Percentiles rank a stretch among this genome's conserved stretches.
Evolutionary conservation across 1,284 basidiomycete species (phyloP).

Genomic region (Ceratobasidium sp.): DNA sequence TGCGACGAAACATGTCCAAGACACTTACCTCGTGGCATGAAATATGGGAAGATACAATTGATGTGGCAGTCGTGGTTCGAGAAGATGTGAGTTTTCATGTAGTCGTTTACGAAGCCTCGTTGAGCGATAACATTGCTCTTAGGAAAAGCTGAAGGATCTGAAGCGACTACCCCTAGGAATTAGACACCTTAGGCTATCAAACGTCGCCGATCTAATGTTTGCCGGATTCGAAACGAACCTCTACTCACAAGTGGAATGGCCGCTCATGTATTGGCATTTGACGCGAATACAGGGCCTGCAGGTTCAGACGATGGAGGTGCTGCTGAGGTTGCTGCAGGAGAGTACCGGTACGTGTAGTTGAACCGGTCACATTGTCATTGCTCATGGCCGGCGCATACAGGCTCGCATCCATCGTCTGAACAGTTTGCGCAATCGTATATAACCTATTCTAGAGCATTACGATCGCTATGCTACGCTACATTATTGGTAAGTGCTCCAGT

Average conservation of each 20-base stretch:
- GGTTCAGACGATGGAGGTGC: conserved; percentile 62
- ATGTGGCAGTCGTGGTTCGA: conserved; percentile 45
- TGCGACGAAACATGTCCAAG: conserved; percentile 71
- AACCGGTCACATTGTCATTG: neutral
- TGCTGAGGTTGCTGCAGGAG: conserved; percentile 52
- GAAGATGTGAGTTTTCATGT: conserved; percentile 21
- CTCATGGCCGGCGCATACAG: conserved; percentile 18
- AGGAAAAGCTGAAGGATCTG: conserved; percentile 52
- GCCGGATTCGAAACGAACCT: conserved; percentile 82
- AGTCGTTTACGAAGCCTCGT: neutral
- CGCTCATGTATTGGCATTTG: conserved; percentile 80
- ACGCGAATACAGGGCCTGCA: conserved; percentile 66
- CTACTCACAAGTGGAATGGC: conserved; percentile 71
- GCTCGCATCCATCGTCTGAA: conserved; percentile 12
- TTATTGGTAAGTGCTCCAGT: conserved; percentile 27
- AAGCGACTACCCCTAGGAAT: conserved; percentile 60
- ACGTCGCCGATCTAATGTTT: conserved; percentile 73
- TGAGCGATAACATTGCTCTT: conserved; percentile 38
- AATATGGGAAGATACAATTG: conserved; percentile 56
- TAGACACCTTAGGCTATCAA: conserved; percentile 66
- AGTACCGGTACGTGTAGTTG: conserved; percentile 1
- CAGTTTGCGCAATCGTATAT: conserved; percentile 30
- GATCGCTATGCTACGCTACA: conserved; percentile 30
- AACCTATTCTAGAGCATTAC: conserved; percentile 28
- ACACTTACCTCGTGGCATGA: conserved; percentile 70